Base-by-base conservation (phyloP, 192 early-diverging fungal species). In the Chytriomyces sp. region DNA sequence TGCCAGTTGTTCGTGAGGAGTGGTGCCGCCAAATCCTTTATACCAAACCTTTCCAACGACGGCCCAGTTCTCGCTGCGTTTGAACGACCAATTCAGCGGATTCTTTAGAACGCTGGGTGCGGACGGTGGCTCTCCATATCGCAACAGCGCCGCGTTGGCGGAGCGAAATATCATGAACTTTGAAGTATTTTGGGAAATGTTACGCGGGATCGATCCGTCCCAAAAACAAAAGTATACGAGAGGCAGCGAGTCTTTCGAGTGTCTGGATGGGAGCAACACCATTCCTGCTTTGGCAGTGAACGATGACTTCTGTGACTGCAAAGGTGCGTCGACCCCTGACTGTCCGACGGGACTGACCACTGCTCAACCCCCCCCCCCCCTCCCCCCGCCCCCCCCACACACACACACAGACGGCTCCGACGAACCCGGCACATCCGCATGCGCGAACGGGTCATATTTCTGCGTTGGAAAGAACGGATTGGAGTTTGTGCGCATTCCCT, bases 251-350 rank as follows among this genome's bases (percentile, higher is more conserved):
- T 17, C 52, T 10, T 79, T 75, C 41, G 55, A 4, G 0, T 96
- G 94, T 58, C 74, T 92, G 14, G 93, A 94, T 68, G 89, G 89
- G 12, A 85, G 84, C 12, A 76, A 74, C 19, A 79, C 52, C 10
- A 89, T 96, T 22, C 84, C 88, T 1, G 87, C 85, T 60, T 72
- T 75, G 0, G 81, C 86, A 1, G 84, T 97, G 30, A 97, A 97
- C 53, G 94, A 97, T 76, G 92, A 97, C 77, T 97, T 93, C 75
- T 97, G 95, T 81, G 94, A 97, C 81, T 97, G 95, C 70, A 33
- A 79, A 52, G n/a, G n/a, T n/a, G n/a, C n/a, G n/a, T n/a, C n/a
- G n/a, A n/a, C n/a, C n/a, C n/a, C n/a, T n/a, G n/a, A n/a, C n/a
- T n/a, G n/a, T n/a, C n/a, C n/a, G n/a, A n/a, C n/a, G n/a, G n/a